Conservation (phyloP, 176 grass and related monocot species). For the Carex myosuroides region DNA sequence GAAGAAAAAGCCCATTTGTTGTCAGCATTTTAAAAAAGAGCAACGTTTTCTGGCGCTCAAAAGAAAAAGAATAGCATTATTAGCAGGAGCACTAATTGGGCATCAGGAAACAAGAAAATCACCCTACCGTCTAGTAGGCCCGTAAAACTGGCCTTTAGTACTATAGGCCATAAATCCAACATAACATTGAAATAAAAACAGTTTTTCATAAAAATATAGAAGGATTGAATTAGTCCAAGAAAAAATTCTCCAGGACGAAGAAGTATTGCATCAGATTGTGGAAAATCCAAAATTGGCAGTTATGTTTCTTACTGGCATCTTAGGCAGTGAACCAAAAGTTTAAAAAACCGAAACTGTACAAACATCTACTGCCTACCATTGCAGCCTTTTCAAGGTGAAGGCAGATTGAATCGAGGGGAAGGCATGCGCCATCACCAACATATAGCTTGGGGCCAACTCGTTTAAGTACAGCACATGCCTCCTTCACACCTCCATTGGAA, state of each 20-base stretch:
- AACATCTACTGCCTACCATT: conserved; percentile 51
- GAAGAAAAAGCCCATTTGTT: neutral
- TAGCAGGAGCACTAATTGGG: neutral
- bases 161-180: neutral
- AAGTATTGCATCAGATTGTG: neutral
- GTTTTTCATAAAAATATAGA: neutral
- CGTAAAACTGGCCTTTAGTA: neutral
- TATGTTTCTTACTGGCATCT: neutral
- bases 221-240: neutral
- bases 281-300: neutral
- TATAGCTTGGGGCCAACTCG: conserved; percentile 88
- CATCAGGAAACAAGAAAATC: conserved; percentile 2
- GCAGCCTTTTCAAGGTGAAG: conserved; percentile 94
- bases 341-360: neutral
- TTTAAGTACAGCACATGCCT: conserved; percentile 86
- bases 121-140: neutral
- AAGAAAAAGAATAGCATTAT: too few relatives aligned
- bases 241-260: neutral
- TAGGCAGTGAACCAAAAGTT: neutral
- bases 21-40: neutral
- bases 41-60: neutral
- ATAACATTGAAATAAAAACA: neutral
- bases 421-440: conserved; percentile 69
- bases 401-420: conserved; percentile 81
- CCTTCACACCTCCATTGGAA: conserved; percentile 70